Conservation (phyloP, 345 rosid genomes). For the Dipteronia dyeriana region DNA sequence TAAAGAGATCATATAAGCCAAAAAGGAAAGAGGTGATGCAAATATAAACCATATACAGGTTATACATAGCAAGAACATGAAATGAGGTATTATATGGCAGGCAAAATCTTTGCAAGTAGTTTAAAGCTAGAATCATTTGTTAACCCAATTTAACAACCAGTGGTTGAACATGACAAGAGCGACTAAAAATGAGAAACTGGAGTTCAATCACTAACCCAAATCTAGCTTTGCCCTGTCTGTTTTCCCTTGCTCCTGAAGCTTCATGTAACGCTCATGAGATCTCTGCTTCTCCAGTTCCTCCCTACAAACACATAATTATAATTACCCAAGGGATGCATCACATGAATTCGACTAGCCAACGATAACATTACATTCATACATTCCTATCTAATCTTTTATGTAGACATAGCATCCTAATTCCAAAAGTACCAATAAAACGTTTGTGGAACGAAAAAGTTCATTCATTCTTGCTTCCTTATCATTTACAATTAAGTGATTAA, state of each 20-base stretch:
- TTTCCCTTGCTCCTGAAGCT: conserved; percentile 75
- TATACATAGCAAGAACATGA: neutral
- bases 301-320: conserved; percentile 32
- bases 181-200: conserved; percentile 2
- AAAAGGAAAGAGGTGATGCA: neutral
- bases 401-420: neutral
- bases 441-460: neutral
- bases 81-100: neutral
- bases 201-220: conserved; percentile 40
- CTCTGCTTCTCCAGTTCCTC: conserved; percentile 74
- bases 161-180: neutral
- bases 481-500: neutral
- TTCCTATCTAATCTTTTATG: neutral
- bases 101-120: neutral
- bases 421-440: no score
- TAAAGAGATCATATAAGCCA: neutral
- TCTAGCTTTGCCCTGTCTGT: conserved; percentile 70
- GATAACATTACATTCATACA: neutral
- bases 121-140: neutral
- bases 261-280: conserved; percentile 78
- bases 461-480: neutral
- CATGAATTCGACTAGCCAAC: neutral
- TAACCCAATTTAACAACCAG: neutral
- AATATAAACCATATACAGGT: neutral
- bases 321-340: neutral